phyloP scores from a whole-genome alignment of 2,329 filamentous ascomycete genomes.

The Macrophomina pseudophaseolina region DNA sequence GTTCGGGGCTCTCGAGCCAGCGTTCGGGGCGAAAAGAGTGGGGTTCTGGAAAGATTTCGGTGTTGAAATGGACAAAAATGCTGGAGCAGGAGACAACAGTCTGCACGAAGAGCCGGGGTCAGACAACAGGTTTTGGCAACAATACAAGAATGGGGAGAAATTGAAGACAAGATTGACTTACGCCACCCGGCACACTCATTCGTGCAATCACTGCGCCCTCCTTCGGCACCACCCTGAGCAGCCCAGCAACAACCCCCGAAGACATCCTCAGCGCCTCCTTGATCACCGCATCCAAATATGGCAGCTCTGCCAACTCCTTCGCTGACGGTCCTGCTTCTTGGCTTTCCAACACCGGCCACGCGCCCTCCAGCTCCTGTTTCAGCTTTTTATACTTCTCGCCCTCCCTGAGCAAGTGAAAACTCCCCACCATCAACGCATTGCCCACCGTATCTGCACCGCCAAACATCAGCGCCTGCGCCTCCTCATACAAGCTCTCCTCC shows the following conservation, averaged over 20 bases:
- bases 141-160: background rate
- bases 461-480: constrained; percentile 54
- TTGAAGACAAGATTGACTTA: constrained; percentile 26
- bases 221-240: constrained; percentile 35
- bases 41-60: constrained; percentile 37
- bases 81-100: constrained; percentile 35
- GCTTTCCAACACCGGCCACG: constrained; percentile 51
- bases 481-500: constrained; percentile 47
- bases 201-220: constrained; percentile 34
- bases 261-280: constrained; percentile 49
- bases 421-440: constrained; percentile 49
- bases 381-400: constrained; percentile 42
- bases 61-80: constrained; percentile 37
- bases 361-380: constrained; percentile 44
- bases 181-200: constrained; percentile 31
- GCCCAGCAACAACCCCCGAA: constrained; percentile 39
- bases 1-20: constrained; percentile 32
- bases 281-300: constrained; percentile 43
- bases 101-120: constrained; percentile 20
- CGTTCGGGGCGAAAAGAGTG: constrained; percentile 31
- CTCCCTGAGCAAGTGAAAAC: constrained; percentile 47
- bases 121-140: background rate
- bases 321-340: constrained; percentile 36
- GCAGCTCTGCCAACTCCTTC: constrained; percentile 44
- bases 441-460: constrained; percentile 54